Conservation (phyloP, 78 protist genomes). For the Isochrysis galbana region DNA sequence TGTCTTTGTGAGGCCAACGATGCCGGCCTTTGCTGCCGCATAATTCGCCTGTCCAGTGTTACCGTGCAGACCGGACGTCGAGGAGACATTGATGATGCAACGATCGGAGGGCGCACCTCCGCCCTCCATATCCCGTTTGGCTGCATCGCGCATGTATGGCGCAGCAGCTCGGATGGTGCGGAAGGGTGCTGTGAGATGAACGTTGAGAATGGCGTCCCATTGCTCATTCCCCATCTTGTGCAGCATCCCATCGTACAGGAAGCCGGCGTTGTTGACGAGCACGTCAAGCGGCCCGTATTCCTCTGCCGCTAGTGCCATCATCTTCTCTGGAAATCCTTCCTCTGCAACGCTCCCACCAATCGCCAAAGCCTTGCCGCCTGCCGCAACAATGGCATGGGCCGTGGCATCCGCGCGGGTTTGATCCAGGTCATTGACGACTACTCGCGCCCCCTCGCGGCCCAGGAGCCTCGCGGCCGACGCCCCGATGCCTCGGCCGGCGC, state of each 20-base stretch:
- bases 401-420: neutral
- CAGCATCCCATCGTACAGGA: conserved; percentile 18
- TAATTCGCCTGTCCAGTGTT: conserved; percentile 55
- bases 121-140: conserved; percentile 19
- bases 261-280: conserved; percentile 42
- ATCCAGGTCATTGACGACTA: conserved; percentile 20
- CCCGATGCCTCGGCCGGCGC: conserved; percentile 36
- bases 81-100: conserved; percentile 26
- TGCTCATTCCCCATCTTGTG: conserved; percentile 23
- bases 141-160: conserved; percentile 44
- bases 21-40: conserved; percentile 54
- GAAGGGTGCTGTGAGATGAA: conserved; percentile 46
- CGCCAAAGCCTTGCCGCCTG: neutral
- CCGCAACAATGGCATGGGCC: neutral
- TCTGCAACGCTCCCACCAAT: neutral
- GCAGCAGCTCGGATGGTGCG: conserved; percentile 42
- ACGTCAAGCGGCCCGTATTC: neutral
- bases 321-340: neutral
- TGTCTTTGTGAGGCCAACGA: conserved; percentile 54
- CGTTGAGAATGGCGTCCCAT: neutral
- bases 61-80: conserved; percentile 53
- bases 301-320: neutral
- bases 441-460: neutral
- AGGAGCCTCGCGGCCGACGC: neutral
- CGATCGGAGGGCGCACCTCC: neutral